A percentile compares a stretch with the other conserved stretches of the same genome.
These are phyloP conservation scores for Rubroshorea leprosula DNA, from an alignment of 345 rosid genomes.

Conservation along the genomic window DNA sequence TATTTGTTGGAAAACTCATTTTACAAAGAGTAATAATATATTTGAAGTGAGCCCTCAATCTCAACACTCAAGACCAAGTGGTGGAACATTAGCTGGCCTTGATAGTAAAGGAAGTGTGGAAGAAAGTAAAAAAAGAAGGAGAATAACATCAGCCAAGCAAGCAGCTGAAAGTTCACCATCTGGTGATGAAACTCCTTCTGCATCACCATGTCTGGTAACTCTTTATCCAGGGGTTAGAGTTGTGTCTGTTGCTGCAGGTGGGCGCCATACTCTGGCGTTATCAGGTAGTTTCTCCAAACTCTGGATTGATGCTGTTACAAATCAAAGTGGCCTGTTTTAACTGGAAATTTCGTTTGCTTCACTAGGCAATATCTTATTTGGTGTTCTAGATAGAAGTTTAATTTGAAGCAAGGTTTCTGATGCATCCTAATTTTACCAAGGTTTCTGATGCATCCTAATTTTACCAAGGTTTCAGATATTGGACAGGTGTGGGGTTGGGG, in stretches of 20 bases:
- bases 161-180: conserved; percentile 70
- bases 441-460: too few species aligned
- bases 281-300: conserved; percentile 52
- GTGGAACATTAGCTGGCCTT: conserved; percentile 37
- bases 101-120: conserved; percentile 49
- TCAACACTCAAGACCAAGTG: conserved; percentile 49
- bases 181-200: conserved; percentile 65
- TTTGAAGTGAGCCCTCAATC: conserved; percentile 53
- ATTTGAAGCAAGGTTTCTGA: conserved; percentile 20
- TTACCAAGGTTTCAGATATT: conserved; percentile 64
- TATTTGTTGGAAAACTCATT: conserved; percentile 15
- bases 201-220: conserved; percentile 83
- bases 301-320: too few species aligned
- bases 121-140: conserved; percentile 66
- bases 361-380: too few species aligned
- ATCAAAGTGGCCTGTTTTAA: too few species aligned
- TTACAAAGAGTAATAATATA: conserved; percentile 10
- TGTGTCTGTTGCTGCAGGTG: conserved; percentile 84
- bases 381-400: conserved; percentile 17
- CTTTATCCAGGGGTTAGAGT: conserved; percentile 89
- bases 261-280: conserved; percentile 87
- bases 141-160: conserved; percentile 58
- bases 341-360: too few species aligned
- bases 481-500: conserved; percentile 99
- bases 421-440: conserved; percentile 36